Evolutionary conservation across 1,139 yeast genomes (phyloP).

Genomic region (Oligophagozyma castellii): DNA sequence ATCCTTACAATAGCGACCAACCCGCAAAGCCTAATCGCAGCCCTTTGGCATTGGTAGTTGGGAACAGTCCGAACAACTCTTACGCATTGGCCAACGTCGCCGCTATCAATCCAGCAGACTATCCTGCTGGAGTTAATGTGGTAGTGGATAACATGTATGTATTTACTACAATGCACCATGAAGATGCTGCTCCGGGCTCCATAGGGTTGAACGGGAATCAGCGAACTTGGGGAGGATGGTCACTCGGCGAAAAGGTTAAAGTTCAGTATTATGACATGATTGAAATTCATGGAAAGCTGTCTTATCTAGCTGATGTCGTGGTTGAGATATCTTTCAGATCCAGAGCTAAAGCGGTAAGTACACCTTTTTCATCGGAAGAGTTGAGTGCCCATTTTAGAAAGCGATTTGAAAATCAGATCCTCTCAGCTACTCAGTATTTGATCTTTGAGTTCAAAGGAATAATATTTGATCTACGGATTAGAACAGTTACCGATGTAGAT

Average conservation of each 20-base stretch:
- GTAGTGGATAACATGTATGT: constrained; percentile 62
- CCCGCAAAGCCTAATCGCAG: neutral
- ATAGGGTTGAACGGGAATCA: constrained; percentile 80
- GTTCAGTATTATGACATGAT: constrained; percentile 52
- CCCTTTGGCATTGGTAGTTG: constrained; percentile 28
- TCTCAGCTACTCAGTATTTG: constrained; percentile 77
- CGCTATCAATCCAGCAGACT: constrained; percentile 69
- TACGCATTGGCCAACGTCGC: constrained; percentile 58
- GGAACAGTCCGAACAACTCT: constrained; percentile 51
- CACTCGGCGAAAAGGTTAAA: constrained; percentile 51
- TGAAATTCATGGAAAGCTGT: constrained; percentile 40
- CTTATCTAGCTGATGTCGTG: constrained; percentile 68
- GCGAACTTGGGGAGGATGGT: constrained; percentile 87
- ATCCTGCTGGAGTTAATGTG: constrained; percentile 47
- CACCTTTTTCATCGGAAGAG: constrained; percentile 72
- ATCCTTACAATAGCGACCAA: too few relatives aligned
- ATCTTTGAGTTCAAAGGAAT: constrained; percentile 73
- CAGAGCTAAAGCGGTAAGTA: constrained; percentile 46
- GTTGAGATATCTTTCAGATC: constrained; percentile 70
- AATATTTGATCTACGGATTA: constrained; percentile 52
- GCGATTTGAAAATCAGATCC: constrained; percentile 63
- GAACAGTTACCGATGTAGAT: constrained; percentile 68
- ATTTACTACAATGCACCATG: constrained; percentile 54
- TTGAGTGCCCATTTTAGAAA: constrained; percentile 50
- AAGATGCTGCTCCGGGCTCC: constrained; percentile 46